These are phyloP conservation scores for Pleurotus platypus DNA, from an alignment of 768 basidiomycete genomes.

Conservation along the genomic window DNA sequence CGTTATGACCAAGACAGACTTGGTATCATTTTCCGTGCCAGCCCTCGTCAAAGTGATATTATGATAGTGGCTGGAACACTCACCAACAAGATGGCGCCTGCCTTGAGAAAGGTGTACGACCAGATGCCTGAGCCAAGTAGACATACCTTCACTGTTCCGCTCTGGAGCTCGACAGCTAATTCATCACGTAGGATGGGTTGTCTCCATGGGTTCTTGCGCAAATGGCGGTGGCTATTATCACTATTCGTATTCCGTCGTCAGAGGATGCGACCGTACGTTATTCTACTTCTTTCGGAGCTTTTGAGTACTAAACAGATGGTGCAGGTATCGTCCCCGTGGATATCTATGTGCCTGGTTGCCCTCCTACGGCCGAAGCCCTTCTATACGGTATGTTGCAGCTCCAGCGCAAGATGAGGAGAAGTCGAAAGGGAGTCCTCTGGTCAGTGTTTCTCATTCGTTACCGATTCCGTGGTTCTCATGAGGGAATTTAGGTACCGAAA, in stretches of 20 bases:
- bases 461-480: neutral
- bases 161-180: neutral
- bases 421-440: conserved; percentile 86
- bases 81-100: conserved; percentile 99
- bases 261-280: conserved; percentile 89
- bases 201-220: conserved; percentile 99
- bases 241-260: conserved; percentile 97
- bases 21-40: conserved; percentile 98
- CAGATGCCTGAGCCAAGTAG: conserved; percentile 97
- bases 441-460: conserved; percentile 27
- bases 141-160: conserved; percentile 20
- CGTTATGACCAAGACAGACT: conserved; percentile 98
- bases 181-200: conserved; percentile 77
- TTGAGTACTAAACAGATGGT: neutral
- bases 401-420: conserved; percentile 92
- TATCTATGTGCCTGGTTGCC: conserved; percentile 96
- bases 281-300: conserved; percentile 5
- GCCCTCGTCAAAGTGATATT: conserved; percentile 93
- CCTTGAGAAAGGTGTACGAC: conserved; percentile 92
- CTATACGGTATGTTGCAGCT: conserved; percentile 96
- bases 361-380: conserved; percentile 93
- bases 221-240: conserved; percentile 98
- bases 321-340: conserved; percentile 95
- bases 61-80: conserved; percentile 99
- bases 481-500: conserved; percentile 50